Evolutionary conservation across 768 basidiomycete species (phyloP).

Genomic region (Zangia roseola): DNA sequence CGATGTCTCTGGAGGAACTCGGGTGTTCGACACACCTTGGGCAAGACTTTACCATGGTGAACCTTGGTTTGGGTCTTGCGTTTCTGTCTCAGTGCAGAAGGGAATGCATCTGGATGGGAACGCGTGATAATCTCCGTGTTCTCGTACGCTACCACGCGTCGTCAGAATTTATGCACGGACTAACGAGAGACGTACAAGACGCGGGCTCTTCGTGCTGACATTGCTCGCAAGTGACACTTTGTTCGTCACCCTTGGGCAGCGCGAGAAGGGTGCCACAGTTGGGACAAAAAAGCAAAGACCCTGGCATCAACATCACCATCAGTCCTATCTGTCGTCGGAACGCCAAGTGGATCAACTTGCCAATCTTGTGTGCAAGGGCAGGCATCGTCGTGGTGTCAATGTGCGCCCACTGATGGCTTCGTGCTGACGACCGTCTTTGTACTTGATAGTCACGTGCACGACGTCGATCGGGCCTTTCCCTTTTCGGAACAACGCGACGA

Average conservation of each 20-base stretch:
- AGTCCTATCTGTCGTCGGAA: neutral
- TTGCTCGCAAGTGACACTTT: conserved; percentile 80
- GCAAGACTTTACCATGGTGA: conserved; percentile 67
- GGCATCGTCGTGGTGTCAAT: conserved; percentile 15
- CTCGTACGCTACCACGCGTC: conserved; percentile 71
- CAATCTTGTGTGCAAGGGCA: conserved; percentile 48
- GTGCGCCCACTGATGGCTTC: conserved; percentile 10
- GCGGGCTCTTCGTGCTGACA: conserved; percentile 87
- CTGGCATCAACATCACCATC: conserved; percentile 38
- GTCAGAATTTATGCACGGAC: neutral
- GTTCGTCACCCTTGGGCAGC: conserved; percentile 73
- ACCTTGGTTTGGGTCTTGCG: conserved; percentile 85
- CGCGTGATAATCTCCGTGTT: conserved; percentile 86
- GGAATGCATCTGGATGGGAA: conserved; percentile 93
- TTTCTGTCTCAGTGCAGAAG: conserved; percentile 82
- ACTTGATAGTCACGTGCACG: conserved; percentile 17
- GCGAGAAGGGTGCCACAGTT: conserved; percentile 88
- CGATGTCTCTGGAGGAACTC: neutral
- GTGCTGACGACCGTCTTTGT: conserved; percentile 13
- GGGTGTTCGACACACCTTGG: conserved; percentile 56
- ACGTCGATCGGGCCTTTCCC: conserved; percentile 15
- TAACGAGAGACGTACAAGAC: conserved; percentile 61
- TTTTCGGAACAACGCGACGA: conserved; percentile 21
- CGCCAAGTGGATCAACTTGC: conserved; percentile 26
- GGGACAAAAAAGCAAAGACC: conserved; percentile 93